phyloP scores from a whole-genome alignment of 2,329 filamentous ascomycete genomes.

The Sphaerostilbella broomeana region DNA sequence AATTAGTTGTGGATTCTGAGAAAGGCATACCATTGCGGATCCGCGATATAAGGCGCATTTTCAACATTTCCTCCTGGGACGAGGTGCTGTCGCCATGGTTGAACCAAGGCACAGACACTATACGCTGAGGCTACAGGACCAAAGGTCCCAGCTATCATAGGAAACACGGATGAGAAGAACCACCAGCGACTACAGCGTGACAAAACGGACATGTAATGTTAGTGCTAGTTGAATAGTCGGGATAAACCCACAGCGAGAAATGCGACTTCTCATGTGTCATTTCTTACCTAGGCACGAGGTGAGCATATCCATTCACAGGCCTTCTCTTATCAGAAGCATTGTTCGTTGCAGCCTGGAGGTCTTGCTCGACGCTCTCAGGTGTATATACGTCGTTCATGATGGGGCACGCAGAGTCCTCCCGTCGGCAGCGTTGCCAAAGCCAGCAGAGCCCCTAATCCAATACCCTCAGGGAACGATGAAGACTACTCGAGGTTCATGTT shows the following conservation, averaged over 20 bases:
- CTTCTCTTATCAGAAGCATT: neutral
- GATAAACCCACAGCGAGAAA: neutral
- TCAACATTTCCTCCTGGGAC: neutral
- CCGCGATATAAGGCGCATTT: neutral
- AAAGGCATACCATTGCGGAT: slow-evolving; percentile 4
- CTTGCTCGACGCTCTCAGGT: neutral
- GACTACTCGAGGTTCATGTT: too few relatives aligned
- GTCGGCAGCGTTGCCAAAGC: too few relatives aligned
- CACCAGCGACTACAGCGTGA: slow-evolving; percentile 42
- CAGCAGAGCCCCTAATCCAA: too few relatives aligned
- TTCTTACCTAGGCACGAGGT: neutral
- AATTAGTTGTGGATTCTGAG: neutral
- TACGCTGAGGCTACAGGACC: slow-evolving; percentile 83
- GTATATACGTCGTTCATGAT: neutral
- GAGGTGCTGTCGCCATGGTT: slow-evolving; percentile 50
- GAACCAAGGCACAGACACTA: slow-evolving; percentile 70
- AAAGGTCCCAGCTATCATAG: slow-evolving; percentile 75
- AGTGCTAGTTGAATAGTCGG: neutral
- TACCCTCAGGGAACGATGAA: too few relatives aligned
- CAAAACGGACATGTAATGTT: neutral
- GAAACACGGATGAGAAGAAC: slow-evolving; percentile 60
- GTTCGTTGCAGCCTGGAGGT: neutral
- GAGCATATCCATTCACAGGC: neutral
- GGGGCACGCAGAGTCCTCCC: too few relatives aligned
- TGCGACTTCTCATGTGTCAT: neutral